phyloP scores from a whole-genome alignment of 2,329 filamentous ascomycete genomes.

The Pseudocercospora crystallina region DNA sequence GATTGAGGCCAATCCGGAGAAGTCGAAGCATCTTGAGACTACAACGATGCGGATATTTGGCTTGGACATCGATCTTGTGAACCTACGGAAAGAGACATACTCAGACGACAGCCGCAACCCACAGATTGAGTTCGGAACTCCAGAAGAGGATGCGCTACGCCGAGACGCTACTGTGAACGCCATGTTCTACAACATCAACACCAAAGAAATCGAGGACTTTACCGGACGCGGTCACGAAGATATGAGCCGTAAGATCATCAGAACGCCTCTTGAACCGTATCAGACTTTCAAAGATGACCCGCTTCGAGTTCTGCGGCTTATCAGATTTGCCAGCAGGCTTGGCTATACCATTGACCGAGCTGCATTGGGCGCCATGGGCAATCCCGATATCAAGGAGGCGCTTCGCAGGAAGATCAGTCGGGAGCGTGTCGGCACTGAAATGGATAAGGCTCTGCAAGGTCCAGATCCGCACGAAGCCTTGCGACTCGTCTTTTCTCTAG shows the following conservation, averaged over 20 bases:
- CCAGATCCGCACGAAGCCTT: constrained; percentile 62
- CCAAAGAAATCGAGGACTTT: constrained; percentile 77
- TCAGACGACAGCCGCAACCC: constrained; percentile 86
- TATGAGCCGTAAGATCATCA: constrained; percentile 69
- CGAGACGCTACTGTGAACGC: constrained; percentile 94
- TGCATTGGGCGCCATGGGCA: constrained; percentile 71
- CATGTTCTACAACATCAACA: constrained; percentile 91
- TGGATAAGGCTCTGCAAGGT: constrained; percentile 89
- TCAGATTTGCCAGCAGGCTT: constrained; percentile 86
- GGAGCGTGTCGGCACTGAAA: constrained; percentile 80
- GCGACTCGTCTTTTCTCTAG: constrained; percentile 64
- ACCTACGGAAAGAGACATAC: constrained; percentile 88
- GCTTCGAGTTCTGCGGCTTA: constrained; percentile 77
- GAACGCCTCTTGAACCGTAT: constrained; percentile 81
- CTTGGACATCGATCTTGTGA: constrained; percentile 90
- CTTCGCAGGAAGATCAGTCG: constrained; percentile 87
- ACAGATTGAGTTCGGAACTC: constrained; percentile 88
- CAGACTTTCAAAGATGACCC: constrained; percentile 96
- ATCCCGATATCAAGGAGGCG: constrained; percentile 73
- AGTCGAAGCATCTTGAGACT: constrained; percentile 94
- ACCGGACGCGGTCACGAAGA: constrained; percentile 72
- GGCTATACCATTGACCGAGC: constrained; percentile 72
- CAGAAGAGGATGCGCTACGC: constrained; percentile 82
- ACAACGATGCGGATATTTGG: constrained; percentile 82
- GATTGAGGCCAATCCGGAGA: constrained; percentile 88